A percentile compares a stretch with the other conserved stretches of the same genome.
Evolutionary conservation across 441 rosid genomes (phyloP).

Genomic region (Jatropha podagrica): DNA sequence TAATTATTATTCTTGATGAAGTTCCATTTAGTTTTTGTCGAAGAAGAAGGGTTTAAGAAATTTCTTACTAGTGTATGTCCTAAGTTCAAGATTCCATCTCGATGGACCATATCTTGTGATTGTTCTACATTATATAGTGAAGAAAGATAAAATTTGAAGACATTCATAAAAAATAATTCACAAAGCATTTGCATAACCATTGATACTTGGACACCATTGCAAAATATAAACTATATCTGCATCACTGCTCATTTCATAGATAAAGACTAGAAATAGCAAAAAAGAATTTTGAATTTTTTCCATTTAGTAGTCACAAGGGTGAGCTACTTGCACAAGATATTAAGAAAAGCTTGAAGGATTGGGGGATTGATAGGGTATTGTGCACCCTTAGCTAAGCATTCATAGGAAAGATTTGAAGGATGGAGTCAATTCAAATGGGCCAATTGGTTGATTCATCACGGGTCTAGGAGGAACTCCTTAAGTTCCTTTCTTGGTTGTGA

Average conservation of each 20-base stretch:
- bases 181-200: neutral
- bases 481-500: too few species aligned
- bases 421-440: too few species aligned
- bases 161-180: neutral
- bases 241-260: neutral
- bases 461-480: too few species aligned
- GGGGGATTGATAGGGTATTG: neutral
- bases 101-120: neutral
- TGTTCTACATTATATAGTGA: neutral
- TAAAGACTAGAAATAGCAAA: neutral
- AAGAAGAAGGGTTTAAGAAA: neutral
- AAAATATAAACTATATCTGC: neutral
- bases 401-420: too few species aligned
- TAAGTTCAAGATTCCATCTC: neutral
- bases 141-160: neutral
- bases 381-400: too few species aligned
- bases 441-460: too few species aligned
- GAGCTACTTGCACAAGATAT: neutral
- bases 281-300: slow-evolving; percentile 1
- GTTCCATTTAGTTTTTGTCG: neutral
- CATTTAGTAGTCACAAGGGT: neutral
- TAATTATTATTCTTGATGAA: neutral
- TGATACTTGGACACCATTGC: neutral
- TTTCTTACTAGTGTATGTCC: neutral
- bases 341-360: neutral